A percentile compares a stretch with the other conserved stretches of the same genome.
phyloP scores from a whole-genome alignment of 495 filamentous ascomycete genomes.

The Barbatosphaeria neglecta region DNA sequence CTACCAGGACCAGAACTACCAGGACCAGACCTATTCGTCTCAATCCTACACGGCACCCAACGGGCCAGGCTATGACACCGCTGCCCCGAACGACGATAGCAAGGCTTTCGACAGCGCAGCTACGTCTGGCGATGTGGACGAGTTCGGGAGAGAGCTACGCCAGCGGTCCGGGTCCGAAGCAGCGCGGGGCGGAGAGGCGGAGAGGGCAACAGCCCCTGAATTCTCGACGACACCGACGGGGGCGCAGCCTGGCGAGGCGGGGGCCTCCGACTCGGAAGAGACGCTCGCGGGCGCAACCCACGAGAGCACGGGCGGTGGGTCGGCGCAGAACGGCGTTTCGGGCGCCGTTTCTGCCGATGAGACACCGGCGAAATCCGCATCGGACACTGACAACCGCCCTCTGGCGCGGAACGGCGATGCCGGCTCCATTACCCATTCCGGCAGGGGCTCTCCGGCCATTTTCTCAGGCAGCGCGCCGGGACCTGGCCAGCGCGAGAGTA shows the following conservation, averaged over 20 bases:
- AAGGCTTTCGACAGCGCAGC: conserved; percentile 7
- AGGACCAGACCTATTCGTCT: conserved; percentile 7
- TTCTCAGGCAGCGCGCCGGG: neutral
- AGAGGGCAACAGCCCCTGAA: neutral
- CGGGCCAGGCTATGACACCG: conserved; percentile 2
- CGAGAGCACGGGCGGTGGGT: neutral
- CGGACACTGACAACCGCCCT: neutral
- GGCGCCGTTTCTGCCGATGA: neutral
- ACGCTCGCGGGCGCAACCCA: neutral
- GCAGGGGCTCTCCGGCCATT: neutral
- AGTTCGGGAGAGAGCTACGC: conserved; percentile 40
- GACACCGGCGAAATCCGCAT: neutral
- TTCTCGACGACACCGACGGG: neutral
- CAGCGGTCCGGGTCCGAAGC: conserved; percentile 10
- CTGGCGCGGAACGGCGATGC: neutral
- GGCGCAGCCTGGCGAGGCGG: neutral
- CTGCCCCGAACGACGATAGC: conserved; percentile 2
- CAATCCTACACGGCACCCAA: conserved; percentile 2
- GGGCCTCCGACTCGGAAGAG: neutral
- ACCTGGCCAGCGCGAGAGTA: neutral
- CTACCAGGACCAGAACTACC: conserved; percentile 16
- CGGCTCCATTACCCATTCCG: neutral
- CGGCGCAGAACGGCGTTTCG: neutral
- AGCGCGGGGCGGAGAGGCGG: neutral
- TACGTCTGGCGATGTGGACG: conserved; percentile 30